Base-by-base conservation (phyloP, 306 rosid species). In the Cercis canadensis region DNA sequence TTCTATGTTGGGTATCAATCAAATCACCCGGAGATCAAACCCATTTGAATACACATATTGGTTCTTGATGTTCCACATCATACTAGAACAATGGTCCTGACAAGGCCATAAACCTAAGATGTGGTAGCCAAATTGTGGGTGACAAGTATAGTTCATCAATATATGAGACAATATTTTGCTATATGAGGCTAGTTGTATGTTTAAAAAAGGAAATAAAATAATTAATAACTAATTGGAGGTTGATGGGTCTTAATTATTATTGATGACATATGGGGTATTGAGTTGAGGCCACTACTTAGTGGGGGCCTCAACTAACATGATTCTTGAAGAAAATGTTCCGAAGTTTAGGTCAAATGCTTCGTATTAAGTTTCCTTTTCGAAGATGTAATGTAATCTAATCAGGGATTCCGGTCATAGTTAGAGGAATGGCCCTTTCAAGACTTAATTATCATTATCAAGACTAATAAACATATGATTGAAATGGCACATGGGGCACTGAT, bases 221-320 rank as follows among this genome's bases (percentile, higher is more conserved):
- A 64, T 59, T 66, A 49, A 70, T 75, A 14, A 33, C 7, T 34
- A 14, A 13, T 37, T 37, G 21, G 67, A 64, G 52, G 72, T 12
- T 65, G 69, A 75, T 49, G 73, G 62, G 66, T 62, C 73, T 57
- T 61, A n/a, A n/a, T n/a, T n/a, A 40, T 83, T 70, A 76, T 70
- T 67, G 56, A 81, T 46, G 80, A 64, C 74, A 41, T n/a, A n/a
- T 78, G 77, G 65, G 47, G 79, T 57, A 67, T 51, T 44, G 70
- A 66, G 74, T 24, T 62, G 61, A 75, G 76, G 62, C 69, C 84
- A 75, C 71, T 74, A 75, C 65, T 71, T 83, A 69, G 77, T 82
- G 87, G 92, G 85, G 78, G 80, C 90, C 88, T 24, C 50, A 62
- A 74, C 74, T 72, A 87, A 76, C 81, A 79, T 73, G 85, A 61